These are phyloP conservation scores for Meyerozyma carpophila DNA, from an alignment of 1,139 yeast genomes.

Conservation along the genomic window DNA sequence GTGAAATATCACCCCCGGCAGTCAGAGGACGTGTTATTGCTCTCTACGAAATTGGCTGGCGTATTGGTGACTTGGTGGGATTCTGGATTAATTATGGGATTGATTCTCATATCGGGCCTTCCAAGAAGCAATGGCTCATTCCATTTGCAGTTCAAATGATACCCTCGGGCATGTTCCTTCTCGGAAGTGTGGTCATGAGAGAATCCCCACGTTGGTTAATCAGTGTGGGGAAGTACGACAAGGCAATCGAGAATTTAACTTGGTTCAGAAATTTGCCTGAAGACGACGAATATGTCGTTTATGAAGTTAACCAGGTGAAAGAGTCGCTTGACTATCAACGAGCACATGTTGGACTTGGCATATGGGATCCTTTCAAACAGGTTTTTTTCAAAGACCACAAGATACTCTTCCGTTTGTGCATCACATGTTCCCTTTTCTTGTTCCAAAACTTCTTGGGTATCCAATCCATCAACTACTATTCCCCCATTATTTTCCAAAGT, in stretches of 20 bases:
- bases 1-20: slow-evolving; percentile 39
- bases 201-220: slow-evolving; percentile 40
- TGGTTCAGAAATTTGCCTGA: slow-evolving; percentile 36
- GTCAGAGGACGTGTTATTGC: slow-evolving; percentile 35
- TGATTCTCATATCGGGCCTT: slow-evolving; percentile 22
- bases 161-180: slow-evolving; percentile 35
- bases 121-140: slow-evolving; percentile 36
- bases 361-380: slow-evolving; percentile 34
- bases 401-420: slow-evolving; percentile 24
- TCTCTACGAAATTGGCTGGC: slow-evolving; percentile 40
- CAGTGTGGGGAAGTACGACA: slow-evolving; percentile 28
- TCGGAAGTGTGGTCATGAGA: slow-evolving; percentile 30
- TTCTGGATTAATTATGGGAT: slow-evolving; percentile 42
- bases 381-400: slow-evolving; percentile 26
- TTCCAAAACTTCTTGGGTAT: slow-evolving; percentile 43
- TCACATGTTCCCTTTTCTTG: slow-evolving; percentile 31
- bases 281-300: slow-evolving; percentile 32
- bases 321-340: slow-evolving; percentile 22
- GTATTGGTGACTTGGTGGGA: slow-evolving; percentile 38
- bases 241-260: slow-evolving; percentile 30
- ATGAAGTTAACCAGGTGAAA: slow-evolving; percentile 28
- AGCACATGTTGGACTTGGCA: slow-evolving; percentile 28
- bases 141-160: slow-evolving; percentile 41
- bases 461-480: slow-evolving; percentile 42
- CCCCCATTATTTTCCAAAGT: slow-evolving; percentile 35